Evolutionary conservation across 192 early-diverging fungal species (phyloP).

Genomic region (Linnemannia zychae): DNA sequence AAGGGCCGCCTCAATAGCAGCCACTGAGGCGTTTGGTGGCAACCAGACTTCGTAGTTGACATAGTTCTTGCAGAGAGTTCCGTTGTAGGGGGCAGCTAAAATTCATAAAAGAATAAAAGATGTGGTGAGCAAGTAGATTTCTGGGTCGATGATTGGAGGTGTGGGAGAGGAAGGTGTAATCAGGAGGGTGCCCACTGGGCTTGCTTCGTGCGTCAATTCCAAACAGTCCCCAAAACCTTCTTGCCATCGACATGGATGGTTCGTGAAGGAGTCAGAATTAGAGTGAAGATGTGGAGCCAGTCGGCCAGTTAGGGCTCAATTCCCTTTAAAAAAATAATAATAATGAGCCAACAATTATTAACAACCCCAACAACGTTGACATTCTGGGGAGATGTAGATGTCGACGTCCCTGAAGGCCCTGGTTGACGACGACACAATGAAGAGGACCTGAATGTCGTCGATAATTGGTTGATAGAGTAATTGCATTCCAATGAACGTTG

Average conservation of each 20-base stretch:
- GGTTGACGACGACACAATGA: background rate
- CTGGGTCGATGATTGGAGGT: background rate
- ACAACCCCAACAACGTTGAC: conserved; percentile 8
- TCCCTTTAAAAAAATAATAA: background rate
- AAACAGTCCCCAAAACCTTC: background rate
- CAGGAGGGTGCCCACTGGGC: background rate
- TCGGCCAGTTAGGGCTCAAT: background rate
- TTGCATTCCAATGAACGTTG: background rate
- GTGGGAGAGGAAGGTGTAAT: background rate
- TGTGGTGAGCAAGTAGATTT: background rate
- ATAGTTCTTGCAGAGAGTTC: conserved; percentile 31
- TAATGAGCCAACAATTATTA: conserved; percentile 2
- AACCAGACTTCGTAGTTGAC: conserved; percentile 39
- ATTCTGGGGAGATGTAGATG: conserved; percentile 6
- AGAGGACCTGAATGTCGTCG: background rate
- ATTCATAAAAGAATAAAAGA: background rate
- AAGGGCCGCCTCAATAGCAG: conserved; percentile 16
- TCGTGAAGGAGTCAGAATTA: background rate
- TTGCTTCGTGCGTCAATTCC: background rate
- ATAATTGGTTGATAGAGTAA: background rate
- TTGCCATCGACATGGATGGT: background rate
- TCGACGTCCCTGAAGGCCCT: background rate
- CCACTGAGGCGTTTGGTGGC: conserved; percentile 3
- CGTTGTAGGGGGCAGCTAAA: conserved; percentile 21
- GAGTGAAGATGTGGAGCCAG: background rate